Evolutionary conservation across 1,139 yeast species (phyloP), one percentile per base, ranked within the genome.

Genomic region (Candida gigantensis): DNA sequence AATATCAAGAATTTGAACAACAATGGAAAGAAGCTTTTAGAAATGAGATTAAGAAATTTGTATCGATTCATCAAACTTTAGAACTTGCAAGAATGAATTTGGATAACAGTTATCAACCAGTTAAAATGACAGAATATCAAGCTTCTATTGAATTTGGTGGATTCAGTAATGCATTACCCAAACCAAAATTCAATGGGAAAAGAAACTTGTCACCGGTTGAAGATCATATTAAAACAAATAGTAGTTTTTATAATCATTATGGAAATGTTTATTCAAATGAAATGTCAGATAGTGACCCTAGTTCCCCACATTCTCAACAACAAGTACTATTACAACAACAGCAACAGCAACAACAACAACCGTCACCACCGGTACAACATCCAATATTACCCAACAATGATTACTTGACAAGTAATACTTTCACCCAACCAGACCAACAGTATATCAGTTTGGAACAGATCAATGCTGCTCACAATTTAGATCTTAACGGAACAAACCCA

Each of bases 71-170:
- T 34, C 63, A 68, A 32, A 44, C 59, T 11, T 39, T 63, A 14
- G 75, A 70, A 37, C 46, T 51, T 25, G 55, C 60, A n/a, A 63
- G 60, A 33, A 47, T 49, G 14, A 51, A 51, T 23, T 44, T 30
- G 5, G 66, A 64, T 35, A 47, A 51, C 5, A 46, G 43, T 17
- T 70, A 70, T 44, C 61, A 58, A 32, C 70, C 74, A 2, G 52
- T 52, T 11, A 57, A 55, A 36, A 40, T 65, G 40, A 55, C 60
- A 5, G 76, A 70, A 41, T 58, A 60, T 41, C 67, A 61, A 42
- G 75, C 74, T 2, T 62, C 72, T 28, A 51, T 66, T 29, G 70
- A 64, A 32, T 70, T 68, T 57, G 75, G 74, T 4, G 74, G 74
- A 10, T 58, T 49, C 37, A 47, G 50, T 28, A 65, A 65, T 45